A percentile compares a stretch with the other conserved stretches of the same genome.
Evolutionary conservation across 352 stramenopile genomes (phyloP).

Genomic region (Pythium dissotocum): DNA sequence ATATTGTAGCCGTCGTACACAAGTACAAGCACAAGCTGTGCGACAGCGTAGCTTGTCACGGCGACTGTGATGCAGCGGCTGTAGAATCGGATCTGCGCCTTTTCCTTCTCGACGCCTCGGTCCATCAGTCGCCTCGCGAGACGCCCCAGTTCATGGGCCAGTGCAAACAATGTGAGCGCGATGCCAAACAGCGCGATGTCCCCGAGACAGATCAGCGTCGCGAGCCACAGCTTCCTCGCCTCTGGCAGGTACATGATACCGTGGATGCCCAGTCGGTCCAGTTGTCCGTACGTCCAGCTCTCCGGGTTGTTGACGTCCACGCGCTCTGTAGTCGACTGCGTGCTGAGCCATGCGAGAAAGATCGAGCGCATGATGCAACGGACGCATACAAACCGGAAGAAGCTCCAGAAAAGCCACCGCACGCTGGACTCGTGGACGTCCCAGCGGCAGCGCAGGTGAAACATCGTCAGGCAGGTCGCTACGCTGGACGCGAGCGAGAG

Average conservation of each 20-base stretch:
- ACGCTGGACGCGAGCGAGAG: slow-evolving; percentile 12
- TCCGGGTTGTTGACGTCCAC: slow-evolving; percentile 8
- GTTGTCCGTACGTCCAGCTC: slow-evolving; percentile 19
- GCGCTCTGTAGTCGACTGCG: background rate
- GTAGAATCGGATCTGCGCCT: slow-evolving; percentile 2
- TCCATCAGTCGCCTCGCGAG: slow-evolving; percentile 75
- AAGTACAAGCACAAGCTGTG: slow-evolving; percentile 27
- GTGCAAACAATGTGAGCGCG: slow-evolving; percentile 49
- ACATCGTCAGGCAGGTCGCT: slow-evolving; percentile 24
- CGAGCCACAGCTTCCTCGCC: slow-evolving; percentile 4
- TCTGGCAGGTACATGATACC: slow-evolving; percentile 35
- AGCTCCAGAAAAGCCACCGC: slow-evolving; percentile 62
- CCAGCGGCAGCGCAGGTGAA: slow-evolving; percentile 24
- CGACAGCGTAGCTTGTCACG: slow-evolving; percentile 8
- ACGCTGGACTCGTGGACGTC: slow-evolving; percentile 37
- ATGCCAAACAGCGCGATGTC: slow-evolving; percentile 55
- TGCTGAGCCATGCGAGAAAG: slow-evolving; percentile 41
- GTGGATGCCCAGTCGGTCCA: slow-evolving; percentile 54
- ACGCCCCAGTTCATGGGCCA: slow-evolving; percentile 58
- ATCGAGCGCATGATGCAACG: slow-evolving; percentile 41
- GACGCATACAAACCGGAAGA: slow-evolving; percentile 53
- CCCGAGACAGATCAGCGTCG: slow-evolving; percentile 20
- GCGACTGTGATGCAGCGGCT: slow-evolving; percentile 19
- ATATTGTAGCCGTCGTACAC: too few species aligned
- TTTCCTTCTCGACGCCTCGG: slow-evolving; percentile 27